Conservation (phyloP, 163 green algal species). For the Coccomyxa subellipsoidea region DNA sequence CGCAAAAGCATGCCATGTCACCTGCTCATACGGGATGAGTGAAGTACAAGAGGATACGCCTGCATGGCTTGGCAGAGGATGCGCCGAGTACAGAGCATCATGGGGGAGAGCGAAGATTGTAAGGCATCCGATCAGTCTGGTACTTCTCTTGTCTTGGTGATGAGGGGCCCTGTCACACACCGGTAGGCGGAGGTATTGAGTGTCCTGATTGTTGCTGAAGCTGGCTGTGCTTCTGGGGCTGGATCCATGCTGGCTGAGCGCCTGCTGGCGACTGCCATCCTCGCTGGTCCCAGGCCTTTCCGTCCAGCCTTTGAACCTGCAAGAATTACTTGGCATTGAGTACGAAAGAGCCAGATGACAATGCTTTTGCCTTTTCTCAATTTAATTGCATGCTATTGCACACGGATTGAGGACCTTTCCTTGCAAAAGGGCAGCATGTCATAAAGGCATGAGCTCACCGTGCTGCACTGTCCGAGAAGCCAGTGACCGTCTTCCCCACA, state of each 20-base stretch:
- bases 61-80: too few relatives aligned
- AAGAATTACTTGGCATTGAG: too few relatives aligned
- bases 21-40: too few relatives aligned
- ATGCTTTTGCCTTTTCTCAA: too few relatives aligned
- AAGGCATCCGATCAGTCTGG: too few relatives aligned
- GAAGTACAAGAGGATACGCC: too few relatives aligned
- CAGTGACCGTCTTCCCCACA: constrained; percentile 12
- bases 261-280: background rate
- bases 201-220: background rate
- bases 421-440: background rate
- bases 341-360: too few relatives aligned
- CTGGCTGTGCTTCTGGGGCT: background rate
- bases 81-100: too few relatives aligned
- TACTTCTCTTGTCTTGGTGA: too few relatives aligned
- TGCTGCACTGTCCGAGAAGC: constrained; percentile 10
- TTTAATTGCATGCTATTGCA: background rate
- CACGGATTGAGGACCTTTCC: background rate
- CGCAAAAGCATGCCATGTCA: too few relatives aligned
- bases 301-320: constrained; percentile 8
- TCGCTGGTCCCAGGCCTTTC: background rate
- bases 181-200: constrained; percentile 26
- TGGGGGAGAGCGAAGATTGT: too few relatives aligned
- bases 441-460: background rate
- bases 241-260: background rate
- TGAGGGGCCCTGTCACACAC: background rate